Evolutionary conservation across 345 rosid species (phyloP), one percentile per base, ranked within the genome.

Genomic region (Bretschneidera sinensis): DNA sequence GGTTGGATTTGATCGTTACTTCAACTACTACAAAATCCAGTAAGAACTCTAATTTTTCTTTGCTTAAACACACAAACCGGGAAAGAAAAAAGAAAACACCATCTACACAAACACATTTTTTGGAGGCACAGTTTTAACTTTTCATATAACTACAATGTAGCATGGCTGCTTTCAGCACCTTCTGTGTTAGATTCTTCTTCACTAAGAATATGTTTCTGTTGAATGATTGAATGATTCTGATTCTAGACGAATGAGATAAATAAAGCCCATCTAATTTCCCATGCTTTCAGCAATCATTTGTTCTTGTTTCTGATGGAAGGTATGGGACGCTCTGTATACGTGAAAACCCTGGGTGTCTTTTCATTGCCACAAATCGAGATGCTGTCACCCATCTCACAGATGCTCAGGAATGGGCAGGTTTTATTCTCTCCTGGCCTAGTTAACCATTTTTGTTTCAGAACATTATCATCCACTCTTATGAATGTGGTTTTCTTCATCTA

Each of bases 361-460:
- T 94, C 79, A 76, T 94, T 54, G 99, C 99, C 19, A 90, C 99
- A 49, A 94, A 90, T 62, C 81, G 97, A 7, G 99, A 94, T 72
- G 90, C 97, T 0, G 97, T 90, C 59, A 92, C 95, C 0, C 96
- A 90, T 74, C 87, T 90, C 63, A 94, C 99, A 0, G 87, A 86
- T 80, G 90, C 90, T 67, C 97, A 94, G 70, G 99, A 89, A 76
- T 94, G 99, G 97, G 97, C 97, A 76, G 97, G 99, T 87, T 61
- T 61, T 60, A 23, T 57, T 64, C 70, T 56, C 35, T 53, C 43
- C 45, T 52, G 21, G 24, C 56, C 51, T 31, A 7, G 17, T 48
- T 51, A n/a, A 24, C 28, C 35, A 31, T 61, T 55, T 48, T 17
- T 45, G 10, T 48, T 22, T 60, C 34, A 24, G 25, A 51, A 24